phyloP scores from a whole-genome alignment of 2,329 filamentous ascomycete species.

The Aspergillus pseudoviridinutans region DNA sequence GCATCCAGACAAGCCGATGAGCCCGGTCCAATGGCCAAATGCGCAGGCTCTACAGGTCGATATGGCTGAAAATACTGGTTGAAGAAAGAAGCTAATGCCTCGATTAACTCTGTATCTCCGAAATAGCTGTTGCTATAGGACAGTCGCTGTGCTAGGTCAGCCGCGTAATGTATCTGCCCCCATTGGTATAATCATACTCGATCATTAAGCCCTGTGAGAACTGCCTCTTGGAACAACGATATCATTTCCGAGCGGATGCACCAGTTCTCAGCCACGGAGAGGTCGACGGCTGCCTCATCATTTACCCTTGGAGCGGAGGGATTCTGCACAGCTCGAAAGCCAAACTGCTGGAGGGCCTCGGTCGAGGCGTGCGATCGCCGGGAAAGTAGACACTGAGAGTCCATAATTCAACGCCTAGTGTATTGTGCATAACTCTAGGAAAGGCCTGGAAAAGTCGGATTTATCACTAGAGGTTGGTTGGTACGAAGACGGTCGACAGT shows the following conservation, averaged over 20 bases:
- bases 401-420: too few species aligned
- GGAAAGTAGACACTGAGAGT: too few species aligned
- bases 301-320: too few species aligned
- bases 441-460: too few species aligned
- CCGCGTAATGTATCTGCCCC: neutral
- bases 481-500: too few species aligned
- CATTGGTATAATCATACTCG: neutral
- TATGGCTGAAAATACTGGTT: neutral
- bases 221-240: neutral
- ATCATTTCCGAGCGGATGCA: neutral
- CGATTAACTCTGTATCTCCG: neutral
- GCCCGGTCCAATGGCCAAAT: neutral
- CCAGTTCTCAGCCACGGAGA: neutral
- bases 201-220: neutral
- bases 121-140: neutral
- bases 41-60: neutral
- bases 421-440: too few species aligned
- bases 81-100: neutral
- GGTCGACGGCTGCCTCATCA: neutral
- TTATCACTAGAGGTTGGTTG: too few species aligned
- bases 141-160: neutral
- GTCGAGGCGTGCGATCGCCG: neutral
- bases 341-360: neutral
- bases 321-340: neutral
- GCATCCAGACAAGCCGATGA: neutral